Percentiles rank a stretch among this genome's conserved stretches.
These are phyloP conservation scores for Periconia digitata DNA, from an alignment of 2,329 filamentous ascomycete genomes.

Conservation along the genomic window DNA sequence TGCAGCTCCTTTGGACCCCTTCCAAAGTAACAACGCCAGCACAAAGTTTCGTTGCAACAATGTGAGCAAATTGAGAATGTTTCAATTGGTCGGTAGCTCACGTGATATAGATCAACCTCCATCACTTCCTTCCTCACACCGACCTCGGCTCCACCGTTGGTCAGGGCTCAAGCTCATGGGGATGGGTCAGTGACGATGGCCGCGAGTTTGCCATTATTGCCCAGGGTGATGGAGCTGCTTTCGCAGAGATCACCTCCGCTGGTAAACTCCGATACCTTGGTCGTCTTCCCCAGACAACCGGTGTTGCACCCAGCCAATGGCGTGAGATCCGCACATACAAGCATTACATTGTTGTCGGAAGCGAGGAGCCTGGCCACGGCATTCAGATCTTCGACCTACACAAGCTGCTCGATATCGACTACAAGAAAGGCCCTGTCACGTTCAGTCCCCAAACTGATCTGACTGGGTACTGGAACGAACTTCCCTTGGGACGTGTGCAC, in stretches of 20 bases:
- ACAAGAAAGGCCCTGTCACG: slow-evolving; percentile 30
- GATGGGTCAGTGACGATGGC: slow-evolving; percentile 54
- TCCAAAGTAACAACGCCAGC: slow-evolving; percentile 24
- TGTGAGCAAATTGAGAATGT: background rate
- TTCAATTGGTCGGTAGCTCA: slow-evolving; percentile 11
- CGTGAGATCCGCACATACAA: slow-evolving; percentile 53
- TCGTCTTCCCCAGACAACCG: slow-evolving; percentile 52
- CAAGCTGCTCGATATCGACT: slow-evolving; percentile 41
- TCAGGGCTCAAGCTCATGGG: slow-evolving; percentile 51
- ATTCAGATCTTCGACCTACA: slow-evolving; percentile 62
- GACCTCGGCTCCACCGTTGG: slow-evolving; percentile 52
- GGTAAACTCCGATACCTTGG: slow-evolving; percentile 57
- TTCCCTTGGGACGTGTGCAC: slow-evolving; percentile 42
- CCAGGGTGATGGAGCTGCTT: slow-evolving; percentile 57
- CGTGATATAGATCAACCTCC: slow-evolving; percentile 49
- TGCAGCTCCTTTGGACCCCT: slow-evolving; percentile 28
- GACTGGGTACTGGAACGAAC: slow-evolving; percentile 25
- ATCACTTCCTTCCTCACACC: slow-evolving; percentile 58
- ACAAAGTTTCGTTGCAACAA: slow-evolving; percentile 5
- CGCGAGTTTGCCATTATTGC: slow-evolving; percentile 58
- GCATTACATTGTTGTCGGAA: slow-evolving; percentile 47
- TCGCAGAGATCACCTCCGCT: slow-evolving; percentile 50
- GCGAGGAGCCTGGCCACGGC: slow-evolving; percentile 52
- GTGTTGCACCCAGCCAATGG: slow-evolving; percentile 49
- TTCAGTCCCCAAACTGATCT: slow-evolving; percentile 34